Evolutionary conservation across 306 rosid genomes (phyloP), one percentile per base, ranked within the genome.

Genomic region (Ormosia emarginata): DNA sequence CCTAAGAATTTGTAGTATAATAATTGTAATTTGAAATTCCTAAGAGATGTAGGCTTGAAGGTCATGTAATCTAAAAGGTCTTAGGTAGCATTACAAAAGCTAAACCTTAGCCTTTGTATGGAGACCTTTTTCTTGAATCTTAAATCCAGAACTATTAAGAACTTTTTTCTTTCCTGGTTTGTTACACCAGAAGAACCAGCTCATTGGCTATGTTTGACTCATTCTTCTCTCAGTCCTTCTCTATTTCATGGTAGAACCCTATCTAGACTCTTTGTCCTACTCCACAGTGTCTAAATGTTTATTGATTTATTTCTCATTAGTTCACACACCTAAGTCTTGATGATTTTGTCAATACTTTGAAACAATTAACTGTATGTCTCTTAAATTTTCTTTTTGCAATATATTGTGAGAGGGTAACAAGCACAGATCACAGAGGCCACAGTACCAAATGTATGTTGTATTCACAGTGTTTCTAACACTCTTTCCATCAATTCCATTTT

Each of bases 211-310:
- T 8, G 34, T 49, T 47, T 30, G 13, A 63, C 49, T 63, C 44
- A 43, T 59, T 44, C 55, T 75, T 50, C 30, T 40, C 43, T 74
- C 34, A 57, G 39, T 12, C 59, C 71, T 30, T 62, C 50, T 63
- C 63, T 46, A 59, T 43, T 61, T 43, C 71, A 46, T 77, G 49
- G 58, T 77, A 77, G 41, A 76, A 76, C 62, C 80, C 36, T 61
- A 55, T n/a, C 62, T 29, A 49, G 24, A 47, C 36, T 62, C 43
- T 2, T 29, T 32, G 43, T 4, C 61, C 18, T 61, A 34, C 37
- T 6, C 44, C 63, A 63, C 63, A 63, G 13, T 67, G 24, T 17
- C 44, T 37, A 7, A 3, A 2, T 66, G 33, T 67, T 15, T 24
- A 39, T 40, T 41, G 46, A 5, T 46, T 44, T 29, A 29, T 46